phyloP scores from a whole-genome alignment of 2,329 filamentous ascomycete species.

The Verticillium nubilum region DNA sequence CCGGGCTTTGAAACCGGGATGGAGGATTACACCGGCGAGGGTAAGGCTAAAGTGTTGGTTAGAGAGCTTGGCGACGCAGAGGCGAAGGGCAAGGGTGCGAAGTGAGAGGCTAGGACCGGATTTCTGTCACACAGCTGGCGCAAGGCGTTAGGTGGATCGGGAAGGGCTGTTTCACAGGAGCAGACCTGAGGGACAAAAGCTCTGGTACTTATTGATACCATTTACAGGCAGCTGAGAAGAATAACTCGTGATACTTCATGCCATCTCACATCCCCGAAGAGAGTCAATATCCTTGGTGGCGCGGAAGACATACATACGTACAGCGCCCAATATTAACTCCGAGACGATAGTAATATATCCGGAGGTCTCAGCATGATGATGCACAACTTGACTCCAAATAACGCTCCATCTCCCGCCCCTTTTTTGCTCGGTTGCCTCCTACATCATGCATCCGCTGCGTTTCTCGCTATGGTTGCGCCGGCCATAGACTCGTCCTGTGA shows the following conservation, averaged over 20 bases:
- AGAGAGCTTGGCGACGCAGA: slow-evolving; percentile 82
- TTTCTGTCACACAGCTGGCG: slow-evolving; percentile 1
- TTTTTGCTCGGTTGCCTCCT: not conserved
- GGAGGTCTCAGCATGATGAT: no score
- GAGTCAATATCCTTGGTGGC: not conserved
- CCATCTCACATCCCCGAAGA: not conserved
- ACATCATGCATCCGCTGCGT: not conserved
- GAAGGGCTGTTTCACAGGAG: not conserved
- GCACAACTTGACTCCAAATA: not conserved
- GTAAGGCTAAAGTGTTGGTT: slow-evolving; percentile 71
- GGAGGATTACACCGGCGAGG: slow-evolving; percentile 69
- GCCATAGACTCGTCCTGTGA: not conserved
- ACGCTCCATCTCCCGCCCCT: not conserved
- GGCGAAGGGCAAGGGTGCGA: slow-evolving; percentile 76
- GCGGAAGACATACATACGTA: not conserved
- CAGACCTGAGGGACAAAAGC: not conserved
- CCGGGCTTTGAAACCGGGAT: slow-evolving; percentile 85
- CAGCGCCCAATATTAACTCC: not conserved
- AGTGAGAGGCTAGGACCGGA: slow-evolving; percentile 34
- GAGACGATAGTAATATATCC: not conserved
- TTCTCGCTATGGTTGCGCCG: not conserved
- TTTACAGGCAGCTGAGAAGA: not conserved
- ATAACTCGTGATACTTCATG: not conserved
- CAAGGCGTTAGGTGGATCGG: slow-evolving; percentile 1
- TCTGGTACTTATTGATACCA: not conserved